phyloP scores from a whole-genome alignment of 768 basidiomycete species.

The Mrakia hoshinonis region DNA sequence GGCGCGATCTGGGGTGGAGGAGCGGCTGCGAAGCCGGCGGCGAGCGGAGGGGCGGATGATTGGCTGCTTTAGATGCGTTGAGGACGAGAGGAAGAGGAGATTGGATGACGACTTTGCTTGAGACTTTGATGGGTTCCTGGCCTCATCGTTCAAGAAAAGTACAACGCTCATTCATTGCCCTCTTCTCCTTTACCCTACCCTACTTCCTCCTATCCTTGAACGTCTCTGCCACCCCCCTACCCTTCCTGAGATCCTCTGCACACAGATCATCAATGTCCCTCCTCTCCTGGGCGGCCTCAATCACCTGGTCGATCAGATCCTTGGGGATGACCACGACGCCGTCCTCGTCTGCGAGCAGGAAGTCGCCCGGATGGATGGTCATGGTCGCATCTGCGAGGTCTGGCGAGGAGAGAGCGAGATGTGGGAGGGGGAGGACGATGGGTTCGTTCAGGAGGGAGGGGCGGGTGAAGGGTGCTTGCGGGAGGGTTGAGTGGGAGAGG shows the following conservation, averaged over 20 bases:
- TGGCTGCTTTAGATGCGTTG: constrained; percentile 41
- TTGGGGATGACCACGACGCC: constrained; percentile 14
- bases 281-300: neutral
- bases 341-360: constrained; percentile 11
- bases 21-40: neutral
- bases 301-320: neutral
- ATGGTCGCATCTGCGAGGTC: neutral
- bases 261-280: constrained; percentile 7
- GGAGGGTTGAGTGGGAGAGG: neutral
- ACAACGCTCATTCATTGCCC: too few relatives aligned
- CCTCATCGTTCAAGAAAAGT: too few relatives aligned
- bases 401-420: neutral
- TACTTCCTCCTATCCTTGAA: constrained; percentile 18
- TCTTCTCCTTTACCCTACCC: too few relatives aligned
- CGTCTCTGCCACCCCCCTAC: constrained; percentile 12
- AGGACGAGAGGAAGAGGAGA: neutral
- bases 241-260: constrained; percentile 14
- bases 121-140: too few relatives aligned
- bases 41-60: constrained; percentile 42
- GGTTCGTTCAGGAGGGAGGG: constrained; percentile 16
- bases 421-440: constrained; percentile 3
- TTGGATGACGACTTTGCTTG: neutral
- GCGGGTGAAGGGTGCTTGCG: constrained; percentile 20
- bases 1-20: constrained; percentile 65
- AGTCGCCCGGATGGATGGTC: constrained; percentile 6